These are phyloP conservation scores for Trichosporon sp. DNA, from an alignment of 1,284 basidiomycete species.

Conservation along the genomic window DNA sequence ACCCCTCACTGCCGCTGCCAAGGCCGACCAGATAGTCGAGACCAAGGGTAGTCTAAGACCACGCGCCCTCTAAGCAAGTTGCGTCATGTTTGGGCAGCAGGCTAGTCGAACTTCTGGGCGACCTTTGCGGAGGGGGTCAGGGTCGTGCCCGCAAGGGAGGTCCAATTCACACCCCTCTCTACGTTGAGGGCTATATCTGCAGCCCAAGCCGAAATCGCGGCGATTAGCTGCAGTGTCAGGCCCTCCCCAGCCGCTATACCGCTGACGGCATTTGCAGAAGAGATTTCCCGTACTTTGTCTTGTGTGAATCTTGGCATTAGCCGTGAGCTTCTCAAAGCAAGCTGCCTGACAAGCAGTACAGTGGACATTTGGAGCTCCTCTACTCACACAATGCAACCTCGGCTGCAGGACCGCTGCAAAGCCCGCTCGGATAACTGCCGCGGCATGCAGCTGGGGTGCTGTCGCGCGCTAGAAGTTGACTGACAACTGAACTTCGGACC, in stretches of 20 bases:
- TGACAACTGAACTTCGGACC: no score
- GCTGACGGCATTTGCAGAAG: not conserved
- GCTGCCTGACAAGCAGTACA: not conserved
- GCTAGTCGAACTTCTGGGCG: not conserved
- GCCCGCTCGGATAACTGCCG: not conserved
- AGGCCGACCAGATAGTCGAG: no score
- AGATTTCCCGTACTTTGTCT: not conserved
- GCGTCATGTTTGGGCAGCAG: not conserved
- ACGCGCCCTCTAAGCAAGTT: not conserved
- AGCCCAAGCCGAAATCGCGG: no score
- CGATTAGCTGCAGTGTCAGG: no score
- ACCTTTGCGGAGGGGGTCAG: not conserved
- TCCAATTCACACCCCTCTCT: not conserved
- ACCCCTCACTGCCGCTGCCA: not conserved
- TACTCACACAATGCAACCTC: no score
- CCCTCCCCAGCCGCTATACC: not conserved
- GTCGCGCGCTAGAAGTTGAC: no score
- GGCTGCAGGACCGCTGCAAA: no score
- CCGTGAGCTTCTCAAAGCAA: not conserved
- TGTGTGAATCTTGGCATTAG: slow-evolving; percentile 1
- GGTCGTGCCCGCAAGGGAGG: not conserved
- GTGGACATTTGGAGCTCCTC: no score
- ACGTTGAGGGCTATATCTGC: no score
- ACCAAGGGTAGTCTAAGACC: no score
- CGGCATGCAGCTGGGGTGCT: not conserved